A percentile compares a stretch with the other conserved stretches of the same genome.
Conservation (phyloP, 306 rosid species). For the Echinosophora koreensis region DNA sequence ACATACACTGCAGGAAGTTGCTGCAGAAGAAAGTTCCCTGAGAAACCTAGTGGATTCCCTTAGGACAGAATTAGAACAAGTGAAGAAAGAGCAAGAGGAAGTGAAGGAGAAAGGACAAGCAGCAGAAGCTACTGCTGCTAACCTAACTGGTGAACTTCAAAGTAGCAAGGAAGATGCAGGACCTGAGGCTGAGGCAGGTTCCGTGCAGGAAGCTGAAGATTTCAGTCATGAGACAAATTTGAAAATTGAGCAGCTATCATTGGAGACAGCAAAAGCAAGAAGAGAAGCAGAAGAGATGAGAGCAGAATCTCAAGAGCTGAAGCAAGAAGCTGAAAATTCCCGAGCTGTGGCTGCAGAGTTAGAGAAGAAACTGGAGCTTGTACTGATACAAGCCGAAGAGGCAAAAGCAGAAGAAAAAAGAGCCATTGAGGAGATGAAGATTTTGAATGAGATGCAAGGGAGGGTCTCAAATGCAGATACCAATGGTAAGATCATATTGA, state of each 20-base stretch:
- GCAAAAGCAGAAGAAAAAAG: constrained; percentile 72
- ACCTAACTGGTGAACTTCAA: constrained; percentile 44
- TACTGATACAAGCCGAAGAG: constrained; percentile 61
- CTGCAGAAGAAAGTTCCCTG: constrained; percentile 73
- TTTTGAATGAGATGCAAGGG: constrained; percentile 51
- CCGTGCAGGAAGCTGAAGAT: constrained; percentile 18
- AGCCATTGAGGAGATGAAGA: constrained; percentile 68
- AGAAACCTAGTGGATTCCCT: constrained; percentile 56
- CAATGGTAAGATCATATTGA: constrained; percentile 60
- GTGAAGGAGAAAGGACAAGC: constrained; percentile 53
- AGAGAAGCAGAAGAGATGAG: constrained; percentile 67
- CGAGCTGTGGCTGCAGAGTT: constrained; percentile 51
- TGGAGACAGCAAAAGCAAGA: constrained; percentile 57
- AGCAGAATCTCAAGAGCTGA: constrained; percentile 50
- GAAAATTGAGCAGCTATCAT: constrained; percentile 52
- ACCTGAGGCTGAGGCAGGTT: constrained; percentile 16
- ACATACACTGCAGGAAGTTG: constrained; percentile 58
- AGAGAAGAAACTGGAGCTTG: constrained; percentile 58
- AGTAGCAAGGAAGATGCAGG: constrained; percentile 43
- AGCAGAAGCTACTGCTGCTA: constrained; percentile 51
- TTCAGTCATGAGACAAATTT: constrained; percentile 34
- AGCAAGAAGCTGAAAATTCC: constrained; percentile 56
- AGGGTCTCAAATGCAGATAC: constrained; percentile 43
- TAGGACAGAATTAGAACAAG: constrained; percentile 64
- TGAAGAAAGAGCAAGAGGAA: constrained; percentile 59